Evolutionary conservation across 495 filamentous ascomycete genomes (phyloP), one percentile per base, ranked within the genome.

Genomic region (Hypoxylon rickii): DNA sequence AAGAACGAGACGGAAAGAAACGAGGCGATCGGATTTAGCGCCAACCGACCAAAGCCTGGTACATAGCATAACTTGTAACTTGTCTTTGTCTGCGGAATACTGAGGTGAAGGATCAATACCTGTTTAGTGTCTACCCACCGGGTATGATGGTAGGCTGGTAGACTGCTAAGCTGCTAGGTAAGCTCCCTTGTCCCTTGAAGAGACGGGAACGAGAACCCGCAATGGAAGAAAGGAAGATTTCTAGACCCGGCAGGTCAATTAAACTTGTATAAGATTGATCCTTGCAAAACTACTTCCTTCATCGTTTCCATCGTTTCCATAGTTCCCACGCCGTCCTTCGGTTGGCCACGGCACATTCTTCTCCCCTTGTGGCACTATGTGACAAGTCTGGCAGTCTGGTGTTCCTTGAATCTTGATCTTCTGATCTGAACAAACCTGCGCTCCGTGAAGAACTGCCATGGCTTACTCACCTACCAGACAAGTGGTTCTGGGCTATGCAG

Each of bases 201-300:
- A 10, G 10, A 29, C 10, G 24, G 24, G 24, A 29, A 29, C 10
- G 24, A 10, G 24, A 29, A 29, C 24, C 10, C 24, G 10, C 24
- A 29, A 52, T 46, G 46, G 47, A 48, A 56, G 29, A 56, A 51
- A 41, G 51, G 44, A 61, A 55, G 24, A 42, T 61, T 50, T 55
- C 49, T 50, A 59, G 60, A 55, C 50, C 37, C 41, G 60, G 60
- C 39, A 64, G 55, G 45, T 60, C 60, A 54, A 54, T 61, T 42
- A 16, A 20, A 13, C 15, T 44, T 18, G 3, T 13, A 7, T 38
- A 3, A 3, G 2, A 17, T 4, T 7, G 44, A 54, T 50, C 45
- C 45, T 55, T 50, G 57, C 43, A 54, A 10, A n/a, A 16, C 45
- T 42, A 43, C 47, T 17, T 47, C 44, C 45, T 44, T 42, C 37